These are phyloP conservation scores for Boletus vermiculosoides DNA, from an alignment of 768 basidiomycete species.

Conservation along the genomic window DNA sequence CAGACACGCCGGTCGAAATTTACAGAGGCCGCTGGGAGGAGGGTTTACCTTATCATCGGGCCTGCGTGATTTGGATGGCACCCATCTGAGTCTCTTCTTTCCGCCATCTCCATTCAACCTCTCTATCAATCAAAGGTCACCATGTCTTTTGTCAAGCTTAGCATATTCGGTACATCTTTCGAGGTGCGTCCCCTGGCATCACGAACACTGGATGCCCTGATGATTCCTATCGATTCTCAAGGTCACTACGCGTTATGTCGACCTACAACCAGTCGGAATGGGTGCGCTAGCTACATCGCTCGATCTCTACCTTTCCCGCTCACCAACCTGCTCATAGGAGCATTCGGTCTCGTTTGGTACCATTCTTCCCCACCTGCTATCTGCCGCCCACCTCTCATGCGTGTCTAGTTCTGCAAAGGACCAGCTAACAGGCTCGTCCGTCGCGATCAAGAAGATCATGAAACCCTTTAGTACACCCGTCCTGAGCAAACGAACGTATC, in stretches of 20 bases:
- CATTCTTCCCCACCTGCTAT: constrained; percentile 12
- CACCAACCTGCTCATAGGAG: constrained; percentile 45
- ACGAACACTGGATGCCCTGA: constrained; percentile 15
- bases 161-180: constrained; percentile 98
- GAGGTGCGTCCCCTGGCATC: constrained; percentile 52
- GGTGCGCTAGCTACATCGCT: constrained; percentile 50
- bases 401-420: constrained; percentile 81
- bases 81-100: constrained; percentile 11
- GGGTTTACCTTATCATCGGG: constrained; percentile 17
- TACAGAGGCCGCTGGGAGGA: constrained; percentile 6
- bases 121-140: background rate
- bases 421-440: constrained; percentile 89
- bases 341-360: constrained; percentile 97
- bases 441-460: constrained; percentile 99
- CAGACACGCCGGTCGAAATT: constrained; percentile 22
- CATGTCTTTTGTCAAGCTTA: constrained; percentile 97
- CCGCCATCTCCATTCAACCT: constrained; percentile 12
- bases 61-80: constrained; percentile 5
- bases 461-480: constrained; percentile 99
- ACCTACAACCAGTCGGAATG: constrained; percentile 99
- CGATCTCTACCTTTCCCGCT: constrained; percentile 12
- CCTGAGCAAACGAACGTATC: constrained; percentile 95
- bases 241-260: constrained; percentile 98
- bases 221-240: constrained; percentile 36
- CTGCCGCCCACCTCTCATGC: constrained; percentile 10